Percentiles rank a stretch among this genome's conserved stretches.
Evolutionary conservation across 371 early-diverging fungal species (phyloP).

Genomic region (Rhizomucor pusillus): DNA sequence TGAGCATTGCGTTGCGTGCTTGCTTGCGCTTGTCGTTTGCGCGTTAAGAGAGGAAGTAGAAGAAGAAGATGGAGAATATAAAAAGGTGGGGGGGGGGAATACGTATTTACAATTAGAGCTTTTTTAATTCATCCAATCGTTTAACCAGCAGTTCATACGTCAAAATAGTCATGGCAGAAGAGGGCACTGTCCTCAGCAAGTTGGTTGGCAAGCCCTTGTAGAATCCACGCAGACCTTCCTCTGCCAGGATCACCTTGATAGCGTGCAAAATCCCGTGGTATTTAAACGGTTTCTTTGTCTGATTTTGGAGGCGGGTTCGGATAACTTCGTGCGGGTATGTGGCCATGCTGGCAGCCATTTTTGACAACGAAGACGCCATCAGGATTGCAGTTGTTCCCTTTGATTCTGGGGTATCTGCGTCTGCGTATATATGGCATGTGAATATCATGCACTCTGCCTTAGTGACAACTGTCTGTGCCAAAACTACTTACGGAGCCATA

Average conservation of each 20-base stretch:
- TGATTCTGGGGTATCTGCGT: slow-evolving; percentile 15
- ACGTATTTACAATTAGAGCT: slow-evolving; percentile 17
- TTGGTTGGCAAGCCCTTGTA: slow-evolving; percentile 90
- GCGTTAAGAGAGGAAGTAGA: not conserved
- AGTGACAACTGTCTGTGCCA: not conserved
- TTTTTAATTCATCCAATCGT: slow-evolving; percentile 35
- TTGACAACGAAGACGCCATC: slow-evolving; percentile 79
- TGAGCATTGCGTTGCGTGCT: too few species aligned
- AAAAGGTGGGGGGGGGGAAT: slow-evolving; percentile 5
- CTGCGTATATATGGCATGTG: slow-evolving; percentile 1
- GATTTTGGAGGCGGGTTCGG: slow-evolving; percentile 89
- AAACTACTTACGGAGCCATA: slow-evolving; percentile 51
- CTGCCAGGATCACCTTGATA: slow-evolving; percentile 61
- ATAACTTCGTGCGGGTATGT: slow-evolving; percentile 86
- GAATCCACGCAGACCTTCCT: slow-evolving; percentile 82
- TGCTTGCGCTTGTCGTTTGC: not conserved
- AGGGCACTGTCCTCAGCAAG: slow-evolving; percentile 86
- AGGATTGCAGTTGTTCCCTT: slow-evolving; percentile 61
- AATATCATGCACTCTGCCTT: not conserved
- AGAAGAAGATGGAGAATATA: slow-evolving; percentile 2
- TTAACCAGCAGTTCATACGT: slow-evolving; percentile 73
- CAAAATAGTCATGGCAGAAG: slow-evolving; percentile 82
- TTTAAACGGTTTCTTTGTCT: slow-evolving; percentile 66
- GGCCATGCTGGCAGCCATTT: slow-evolving; percentile 82
- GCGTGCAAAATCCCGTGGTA: slow-evolving; percentile 81